Base-by-base conservation (phyloP, 1,284 basidiomycete species). In the Cryptococcus floricola region DNA sequence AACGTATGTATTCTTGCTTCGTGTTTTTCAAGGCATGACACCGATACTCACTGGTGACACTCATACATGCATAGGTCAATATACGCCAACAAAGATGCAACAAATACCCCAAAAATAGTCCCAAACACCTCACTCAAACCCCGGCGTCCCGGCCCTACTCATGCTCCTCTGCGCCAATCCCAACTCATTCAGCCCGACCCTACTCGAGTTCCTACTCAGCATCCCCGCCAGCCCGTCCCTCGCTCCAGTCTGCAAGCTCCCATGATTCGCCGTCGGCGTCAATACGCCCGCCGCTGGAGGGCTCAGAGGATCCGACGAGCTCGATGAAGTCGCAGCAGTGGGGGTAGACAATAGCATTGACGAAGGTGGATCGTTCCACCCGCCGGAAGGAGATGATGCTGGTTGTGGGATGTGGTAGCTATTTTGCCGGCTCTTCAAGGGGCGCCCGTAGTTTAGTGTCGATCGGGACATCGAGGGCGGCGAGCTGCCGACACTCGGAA, bases 351-450 rank as follows among this genome's bases (percentile, higher is more conserved):
- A 13, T n/a, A 74, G 63, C 56, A 72, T 58, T 13, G 44, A 28
- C 38, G 60, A 45, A 0, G 76, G 76, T 4, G 74, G 74, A 60
- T 77, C 76, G 57, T 77, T 77, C 76, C 76, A 77, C 10, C 76
- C 76, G 10, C 60, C 62, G 2, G 31, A 34, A 10, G 31, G 31
- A 34, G 31, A 34, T 34, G 31, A 7, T 6, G 31, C 12, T 34
- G 31, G 31, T 34, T 34, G 31, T 10, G 31, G 10, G 31, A 6
- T 34, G 31, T 34, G 31, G 10, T 10, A 34, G 5, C 31, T 34
- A 34, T 34, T 34, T 5, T 34, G 31, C 31, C 31, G 6, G 31
- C 31, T 34, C 10, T 34, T 34, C 2, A 34, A 10, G 4, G 31
- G 31, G 7, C 31, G 31, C 6, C 31, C 31, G 31, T 34, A 34